These are phyloP conservation scores for Schwanniomyces yamadae DNA, from an alignment of 805 yeast genomes.

Conservation along the genomic window DNA sequence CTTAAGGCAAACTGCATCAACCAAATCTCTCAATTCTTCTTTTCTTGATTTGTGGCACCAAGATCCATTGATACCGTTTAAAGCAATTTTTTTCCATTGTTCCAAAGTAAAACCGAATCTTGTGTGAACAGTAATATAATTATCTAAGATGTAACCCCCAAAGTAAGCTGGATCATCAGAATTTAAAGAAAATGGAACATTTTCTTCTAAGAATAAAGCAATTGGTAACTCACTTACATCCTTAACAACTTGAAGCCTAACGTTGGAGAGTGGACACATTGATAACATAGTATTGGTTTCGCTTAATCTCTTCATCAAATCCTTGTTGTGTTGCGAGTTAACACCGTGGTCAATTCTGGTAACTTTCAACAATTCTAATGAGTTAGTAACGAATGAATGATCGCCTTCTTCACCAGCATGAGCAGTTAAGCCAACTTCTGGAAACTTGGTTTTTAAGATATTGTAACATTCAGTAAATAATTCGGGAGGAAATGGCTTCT, in stretches of 20 bases:
- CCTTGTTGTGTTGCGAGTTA: slow-evolving; percentile 55
- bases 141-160: slow-evolving; percentile 81
- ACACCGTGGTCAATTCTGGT: slow-evolving; percentile 82
- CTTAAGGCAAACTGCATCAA: slow-evolving; percentile 45
- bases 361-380: slow-evolving; percentile 59
- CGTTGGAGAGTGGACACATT: slow-evolving; percentile 76
- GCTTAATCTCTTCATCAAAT: slow-evolving; percentile 57
- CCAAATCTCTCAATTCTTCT: slow-evolving; percentile 42
- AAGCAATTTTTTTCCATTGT: slow-evolving; percentile 65
- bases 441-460: slow-evolving; percentile 45
- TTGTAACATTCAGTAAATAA: slow-evolving; percentile 64
- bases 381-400: slow-evolving; percentile 57
- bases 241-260: slow-evolving; percentile 70
- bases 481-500: slow-evolving; percentile 74
- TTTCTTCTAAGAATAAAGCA: slow-evolving; percentile 53
- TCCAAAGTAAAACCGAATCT: slow-evolving; percentile 57
- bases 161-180: slow-evolving; percentile 56
- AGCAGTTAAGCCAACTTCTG: slow-evolving; percentile 66
- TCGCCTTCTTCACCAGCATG: slow-evolving; percentile 93
- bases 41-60: slow-evolving; percentile 65
- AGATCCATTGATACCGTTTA: slow-evolving; percentile 67
- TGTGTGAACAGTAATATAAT: slow-evolving; percentile 64
- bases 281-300: slow-evolving; percentile 57
- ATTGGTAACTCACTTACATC: slow-evolving; percentile 70
- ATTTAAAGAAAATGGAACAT: slow-evolving; percentile 72